Evolutionary conservation across 345 rosid genomes (phyloP).

Genomic region (Ceriops zippeliana): DNA sequence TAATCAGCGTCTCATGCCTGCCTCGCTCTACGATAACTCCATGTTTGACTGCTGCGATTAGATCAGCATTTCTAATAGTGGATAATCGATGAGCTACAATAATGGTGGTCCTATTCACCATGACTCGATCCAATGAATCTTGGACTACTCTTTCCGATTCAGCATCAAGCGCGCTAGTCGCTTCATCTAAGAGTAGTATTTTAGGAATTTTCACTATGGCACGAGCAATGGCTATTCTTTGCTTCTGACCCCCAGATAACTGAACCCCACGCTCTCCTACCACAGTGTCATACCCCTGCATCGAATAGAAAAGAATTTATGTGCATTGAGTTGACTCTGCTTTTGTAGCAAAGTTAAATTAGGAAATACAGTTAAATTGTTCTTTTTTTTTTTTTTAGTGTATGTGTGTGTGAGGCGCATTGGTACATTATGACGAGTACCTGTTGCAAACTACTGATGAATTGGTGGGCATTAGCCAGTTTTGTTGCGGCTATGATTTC

Average conservation of each 20-base stretch:
- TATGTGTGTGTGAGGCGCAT: too few relatives aligned
- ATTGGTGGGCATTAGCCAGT: constrained; percentile 71
- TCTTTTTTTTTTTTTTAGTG: too few relatives aligned
- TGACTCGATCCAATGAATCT: constrained; percentile 57
- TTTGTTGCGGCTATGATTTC: constrained; percentile 69
- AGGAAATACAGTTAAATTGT: too few relatives aligned
- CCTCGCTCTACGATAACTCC: constrained; percentile 65
- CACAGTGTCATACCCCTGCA: constrained; percentile 61
- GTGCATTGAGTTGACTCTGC: too few relatives aligned
- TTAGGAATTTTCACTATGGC: constrained; percentile 68
- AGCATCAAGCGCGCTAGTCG: constrained; percentile 68
- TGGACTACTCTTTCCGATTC: constrained; percentile 71
- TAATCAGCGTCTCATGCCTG: constrained; percentile 49
- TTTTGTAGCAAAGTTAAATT: too few relatives aligned
- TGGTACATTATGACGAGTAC: constrained; percentile 19
- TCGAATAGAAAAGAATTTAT: too few relatives aligned
- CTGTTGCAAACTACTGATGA: constrained; percentile 80
- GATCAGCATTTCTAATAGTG: constrained; percentile 57
- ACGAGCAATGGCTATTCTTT: constrained; percentile 69
- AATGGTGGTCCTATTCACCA: constrained; percentile 57
- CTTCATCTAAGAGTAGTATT: constrained; percentile 66
- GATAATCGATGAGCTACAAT: constrained; percentile 67
- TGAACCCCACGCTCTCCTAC: constrained; percentile 78
- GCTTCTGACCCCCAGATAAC: constrained; percentile 77
- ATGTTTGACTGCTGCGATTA: constrained; percentile 56